A percentile compares a stretch with the other conserved stretches of the same genome.
phyloP scores from a whole-genome alignment of 169 alveolate genomes.

The Plasmodium fragile region DNA sequence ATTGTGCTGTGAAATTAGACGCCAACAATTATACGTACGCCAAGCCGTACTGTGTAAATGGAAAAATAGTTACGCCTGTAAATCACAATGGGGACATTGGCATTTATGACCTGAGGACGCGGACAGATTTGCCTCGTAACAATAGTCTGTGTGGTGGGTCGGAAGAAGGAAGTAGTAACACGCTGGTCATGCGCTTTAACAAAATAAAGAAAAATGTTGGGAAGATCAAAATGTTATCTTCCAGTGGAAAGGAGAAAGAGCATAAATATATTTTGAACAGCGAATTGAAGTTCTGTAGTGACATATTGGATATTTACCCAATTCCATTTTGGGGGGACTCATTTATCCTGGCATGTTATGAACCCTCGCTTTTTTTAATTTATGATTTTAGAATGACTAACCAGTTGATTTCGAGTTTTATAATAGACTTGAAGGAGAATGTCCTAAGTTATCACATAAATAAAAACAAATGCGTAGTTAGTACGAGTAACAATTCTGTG shows the following conservation, averaged over 20 bases:
- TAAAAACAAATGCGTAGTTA: constrained; percentile 18
- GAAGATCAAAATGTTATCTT: not conserved
- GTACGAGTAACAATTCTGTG: constrained; percentile 4
- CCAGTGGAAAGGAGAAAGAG: not conserved
- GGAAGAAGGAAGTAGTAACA: not conserved
- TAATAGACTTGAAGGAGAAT: constrained; percentile 21
- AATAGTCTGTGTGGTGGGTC: not conserved
- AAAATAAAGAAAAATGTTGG: constrained; percentile 7
- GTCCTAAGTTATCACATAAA: constrained; percentile 34
- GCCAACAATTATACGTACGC: constrained; percentile 21
- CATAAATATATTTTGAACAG: not conserved
- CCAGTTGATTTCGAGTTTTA: constrained; percentile 1
- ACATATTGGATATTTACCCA: constrained; percentile 34
- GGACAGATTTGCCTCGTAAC: not conserved
- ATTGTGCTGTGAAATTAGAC: constrained; percentile 16
- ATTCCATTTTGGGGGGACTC: constrained; percentile 30
- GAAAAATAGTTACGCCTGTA: constrained; percentile 24
- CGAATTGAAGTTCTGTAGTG: constrained; percentile 3
- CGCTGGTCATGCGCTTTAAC: constrained; percentile 6
- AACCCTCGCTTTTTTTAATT: constrained; percentile 20
- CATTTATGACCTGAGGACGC: constrained; percentile 11
- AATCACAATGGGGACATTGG: constrained; percentile 56
- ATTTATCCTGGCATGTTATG: constrained; percentile 22
- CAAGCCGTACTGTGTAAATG: constrained; percentile 34
- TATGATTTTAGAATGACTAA: constrained; percentile 32